A percentile compares a stretch with the other conserved stretches of the same genome.
Conservation (phyloP, 768 basidiomycete genomes). For the Mycena leptocephala region DNA sequence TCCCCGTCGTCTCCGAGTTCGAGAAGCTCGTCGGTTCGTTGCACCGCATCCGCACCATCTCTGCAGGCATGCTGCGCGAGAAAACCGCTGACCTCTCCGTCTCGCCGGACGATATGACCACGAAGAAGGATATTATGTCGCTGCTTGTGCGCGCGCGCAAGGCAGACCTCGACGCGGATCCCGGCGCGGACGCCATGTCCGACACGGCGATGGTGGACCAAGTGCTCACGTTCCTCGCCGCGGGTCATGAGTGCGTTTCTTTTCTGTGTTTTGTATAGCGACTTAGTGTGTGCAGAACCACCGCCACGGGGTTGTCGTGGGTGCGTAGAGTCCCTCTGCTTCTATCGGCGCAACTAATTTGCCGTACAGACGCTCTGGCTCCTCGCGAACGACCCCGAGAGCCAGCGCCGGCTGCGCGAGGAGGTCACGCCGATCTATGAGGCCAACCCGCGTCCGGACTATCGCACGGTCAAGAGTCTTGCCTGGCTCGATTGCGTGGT, state of each 20-base stretch:
- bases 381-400: constrained; percentile 64
- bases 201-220: constrained; percentile 68
- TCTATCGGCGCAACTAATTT: constrained; percentile 20
- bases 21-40: constrained; percentile 53
- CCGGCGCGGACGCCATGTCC: constrained; percentile 58
- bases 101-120: constrained; percentile 51
- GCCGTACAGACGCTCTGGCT: constrained; percentile 64
- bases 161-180: constrained; percentile 51
- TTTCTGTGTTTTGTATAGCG: not conserved
- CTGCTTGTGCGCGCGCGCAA: constrained; percentile 63
- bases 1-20: not conserved
- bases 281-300: constrained; percentile 43
- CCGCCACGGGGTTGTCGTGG: constrained; percentile 67
- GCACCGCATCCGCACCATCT: constrained; percentile 60
- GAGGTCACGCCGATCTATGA: constrained; percentile 63
- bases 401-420: constrained; percentile 67
- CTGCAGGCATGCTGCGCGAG: constrained; percentile 59
- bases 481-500: constrained; percentile 59
- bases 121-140: constrained; percentile 69
- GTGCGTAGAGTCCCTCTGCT: constrained; percentile 40
- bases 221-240: constrained; percentile 68
- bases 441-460: constrained; percentile 52
- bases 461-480: constrained; percentile 57
- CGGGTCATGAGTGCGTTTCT: constrained; percentile 47
- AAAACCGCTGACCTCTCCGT: constrained; percentile 56